A percentile compares a stretch with the other conserved stretches of the same genome.
phyloP scores from a whole-genome alignment of 2,329 filamentous ascomycete genomes.

The Taxawa tesnikishii region DNA sequence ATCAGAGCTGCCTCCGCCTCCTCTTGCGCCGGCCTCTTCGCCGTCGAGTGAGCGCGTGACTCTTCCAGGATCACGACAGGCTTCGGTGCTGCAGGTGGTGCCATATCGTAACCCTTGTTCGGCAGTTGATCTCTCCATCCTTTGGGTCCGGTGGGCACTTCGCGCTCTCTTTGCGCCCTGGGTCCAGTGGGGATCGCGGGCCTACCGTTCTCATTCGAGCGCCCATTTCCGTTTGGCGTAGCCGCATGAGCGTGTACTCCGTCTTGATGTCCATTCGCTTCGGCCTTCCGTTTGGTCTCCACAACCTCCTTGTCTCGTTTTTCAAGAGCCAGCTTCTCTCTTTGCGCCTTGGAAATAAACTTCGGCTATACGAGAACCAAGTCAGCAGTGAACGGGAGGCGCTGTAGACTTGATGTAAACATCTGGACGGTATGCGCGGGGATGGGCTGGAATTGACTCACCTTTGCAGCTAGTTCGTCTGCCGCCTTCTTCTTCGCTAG shows the following conservation, averaged over 20 bases:
- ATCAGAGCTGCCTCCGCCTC: conserved; percentile 63
- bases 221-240: conserved; percentile 1
- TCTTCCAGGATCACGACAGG: conserved; percentile 21
- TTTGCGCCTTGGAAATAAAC: conserved; percentile 72
- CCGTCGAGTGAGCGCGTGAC: too few relatives aligned
- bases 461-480: conserved; percentile 68
- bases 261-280: conserved; percentile 17
- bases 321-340: conserved; percentile 68
- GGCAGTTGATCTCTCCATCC: conserved; percentile 31
- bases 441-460: not conserved
- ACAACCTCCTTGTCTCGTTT: conserved; percentile 63
- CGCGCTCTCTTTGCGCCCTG: conserved; percentile 41
- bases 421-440: not conserved
- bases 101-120: conserved; percentile 39
- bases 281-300: conserved; percentile 41
- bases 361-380: conserved; percentile 45
- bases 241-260: not conserved
- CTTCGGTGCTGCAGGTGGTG: conserved; percentile 35
- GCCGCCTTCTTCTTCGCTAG: conserved; percentile 75
- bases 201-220: conserved; percentile 6
- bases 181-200: conserved; percentile 56
- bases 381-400: conserved; percentile 11
- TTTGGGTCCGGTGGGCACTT: conserved; percentile 36
- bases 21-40: conserved; percentile 33
- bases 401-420: conserved; percentile 10